Conservation (phyloP, 768 basidiomycete species). For the Tylopilus rubrobrunneus region DNA sequence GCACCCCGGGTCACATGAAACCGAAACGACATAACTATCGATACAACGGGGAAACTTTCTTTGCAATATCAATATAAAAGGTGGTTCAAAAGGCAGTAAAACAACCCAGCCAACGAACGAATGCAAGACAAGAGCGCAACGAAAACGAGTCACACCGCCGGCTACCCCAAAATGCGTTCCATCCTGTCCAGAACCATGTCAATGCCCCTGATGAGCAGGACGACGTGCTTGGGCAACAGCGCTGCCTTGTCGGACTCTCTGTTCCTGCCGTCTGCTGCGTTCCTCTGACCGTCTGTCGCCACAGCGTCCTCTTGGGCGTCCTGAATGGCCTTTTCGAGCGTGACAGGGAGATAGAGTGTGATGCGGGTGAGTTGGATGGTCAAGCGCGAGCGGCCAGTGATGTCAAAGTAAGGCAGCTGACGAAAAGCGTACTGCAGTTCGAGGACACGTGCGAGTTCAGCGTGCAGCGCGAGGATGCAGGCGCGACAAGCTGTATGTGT, state of each 20-base stretch:
- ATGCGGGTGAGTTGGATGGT: constrained; percentile 76
- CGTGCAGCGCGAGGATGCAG: constrained; percentile 69
- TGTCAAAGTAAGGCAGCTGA: constrained; percentile 71
- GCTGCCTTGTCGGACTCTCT: constrained; percentile 21
- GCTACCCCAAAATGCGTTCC: constrained; percentile 46
- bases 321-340: constrained; percentile 64
- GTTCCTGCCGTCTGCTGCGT: constrained; percentile 5
- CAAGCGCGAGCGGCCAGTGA: constrained; percentile 70
- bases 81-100: not conserved
- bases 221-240: constrained; percentile 57
- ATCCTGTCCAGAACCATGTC: constrained; percentile 63
- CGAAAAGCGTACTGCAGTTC: constrained; percentile 78
- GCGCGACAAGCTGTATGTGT: constrained; percentile 59
- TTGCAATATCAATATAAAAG: not conserved
- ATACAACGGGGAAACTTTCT: not conserved
- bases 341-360: constrained; percentile 69
- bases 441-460: constrained; percentile 71
- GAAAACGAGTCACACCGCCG: too few relatives aligned
- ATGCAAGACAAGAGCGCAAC: not conserved
- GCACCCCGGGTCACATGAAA: too few relatives aligned
- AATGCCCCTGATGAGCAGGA: constrained; percentile 55
- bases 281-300: constrained; percentile 1
- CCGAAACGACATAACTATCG: not conserved
- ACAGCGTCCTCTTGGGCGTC: constrained; percentile 28
- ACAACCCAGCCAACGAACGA: not conserved